Conservation (phyloP, 2,329 filamentous ascomycete species). For the Clonostachys solani region DNA sequence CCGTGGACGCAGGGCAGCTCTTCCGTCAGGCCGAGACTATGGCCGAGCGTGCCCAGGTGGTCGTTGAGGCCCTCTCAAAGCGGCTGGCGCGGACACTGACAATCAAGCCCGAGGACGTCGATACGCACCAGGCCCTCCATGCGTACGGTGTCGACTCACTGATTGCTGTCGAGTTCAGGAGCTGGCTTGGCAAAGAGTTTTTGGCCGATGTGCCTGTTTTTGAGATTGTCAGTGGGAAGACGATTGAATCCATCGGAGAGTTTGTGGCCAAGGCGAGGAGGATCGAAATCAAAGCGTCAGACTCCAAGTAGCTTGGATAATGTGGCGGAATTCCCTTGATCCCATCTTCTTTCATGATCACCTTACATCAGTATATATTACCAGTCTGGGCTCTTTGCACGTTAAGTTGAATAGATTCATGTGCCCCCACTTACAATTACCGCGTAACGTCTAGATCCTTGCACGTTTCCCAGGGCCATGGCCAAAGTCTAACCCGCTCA, state of each 20-base stretch:
- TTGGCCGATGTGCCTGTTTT: conserved; percentile 39
- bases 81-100: background rate
- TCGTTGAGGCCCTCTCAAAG: background rate
- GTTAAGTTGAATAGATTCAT: too few relatives aligned
- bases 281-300: too few relatives aligned
- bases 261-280: too few relatives aligned
- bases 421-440: too few relatives aligned
- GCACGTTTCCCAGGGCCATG: too few relatives aligned
- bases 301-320: too few relatives aligned
- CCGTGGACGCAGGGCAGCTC: background rate
- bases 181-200: conserved; percentile 41
- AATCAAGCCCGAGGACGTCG: background rate
- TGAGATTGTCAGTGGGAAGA: conserved; percentile 27
- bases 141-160: conserved; percentile 42
- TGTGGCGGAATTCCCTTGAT: too few relatives aligned
- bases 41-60: background rate
- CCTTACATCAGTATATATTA: too few relatives aligned
- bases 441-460: too few relatives aligned
- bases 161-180: conserved; percentile 44
- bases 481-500: too few relatives aligned
- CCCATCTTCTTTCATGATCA: too few relatives aligned
- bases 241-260: background rate
- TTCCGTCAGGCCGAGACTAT: background rate
- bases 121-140: background rate
- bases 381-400: too few relatives aligned